Evolutionary conservation across 2,329 filamentous ascomycete species (phyloP).

Genomic region (Venturia pyrina): DNA sequence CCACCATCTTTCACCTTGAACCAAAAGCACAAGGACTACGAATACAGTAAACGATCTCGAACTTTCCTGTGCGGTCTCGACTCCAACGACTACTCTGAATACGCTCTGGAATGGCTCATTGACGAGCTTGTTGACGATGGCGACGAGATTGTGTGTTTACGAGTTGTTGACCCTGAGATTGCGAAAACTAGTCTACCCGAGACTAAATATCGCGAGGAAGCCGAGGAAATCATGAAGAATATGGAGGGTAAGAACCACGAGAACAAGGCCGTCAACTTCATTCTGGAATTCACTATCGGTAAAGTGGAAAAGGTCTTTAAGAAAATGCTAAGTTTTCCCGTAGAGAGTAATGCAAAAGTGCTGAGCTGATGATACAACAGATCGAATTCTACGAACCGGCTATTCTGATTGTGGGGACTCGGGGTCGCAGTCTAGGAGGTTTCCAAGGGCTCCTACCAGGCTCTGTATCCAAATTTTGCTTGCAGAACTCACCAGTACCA

Average conservation of each 20-base stretch:
- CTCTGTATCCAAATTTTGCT: slow-evolving; percentile 87
- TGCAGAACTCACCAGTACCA: slow-evolving; percentile 86
- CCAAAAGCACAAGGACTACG: slow-evolving; percentile 77
- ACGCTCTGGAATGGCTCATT: slow-evolving; percentile 84
- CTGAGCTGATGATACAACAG: slow-evolving; percentile 33
- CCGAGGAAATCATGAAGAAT: slow-evolving; percentile 60
- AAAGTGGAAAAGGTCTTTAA: slow-evolving; percentile 88
- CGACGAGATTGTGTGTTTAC: slow-evolving; percentile 83
- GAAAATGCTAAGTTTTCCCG: slow-evolving; percentile 55
- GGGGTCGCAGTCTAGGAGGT: slow-evolving; percentile 72
- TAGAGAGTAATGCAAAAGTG: neutral
- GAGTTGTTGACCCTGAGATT: slow-evolving; percentile 76
- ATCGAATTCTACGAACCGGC: slow-evolving; percentile 87
- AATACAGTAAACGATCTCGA: slow-evolving; percentile 67
- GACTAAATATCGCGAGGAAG: slow-evolving; percentile 65
- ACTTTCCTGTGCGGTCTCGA: slow-evolving; percentile 89
- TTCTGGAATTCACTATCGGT: slow-evolving; percentile 79
- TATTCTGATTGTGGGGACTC: slow-evolving; percentile 82
- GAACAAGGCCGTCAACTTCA: slow-evolving; percentile 74
- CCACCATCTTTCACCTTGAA: slow-evolving; percentile 65
- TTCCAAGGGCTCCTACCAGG: slow-evolving; percentile 80
- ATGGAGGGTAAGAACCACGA: slow-evolving; percentile 73
- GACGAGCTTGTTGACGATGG: slow-evolving; percentile 89
- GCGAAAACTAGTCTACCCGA: slow-evolving; percentile 56
- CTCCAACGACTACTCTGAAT: slow-evolving; percentile 84